These are phyloP conservation scores for Gilbertella persicaria DNA, from an alignment of 371 early-diverging fungal species.

Conservation along the genomic window DNA sequence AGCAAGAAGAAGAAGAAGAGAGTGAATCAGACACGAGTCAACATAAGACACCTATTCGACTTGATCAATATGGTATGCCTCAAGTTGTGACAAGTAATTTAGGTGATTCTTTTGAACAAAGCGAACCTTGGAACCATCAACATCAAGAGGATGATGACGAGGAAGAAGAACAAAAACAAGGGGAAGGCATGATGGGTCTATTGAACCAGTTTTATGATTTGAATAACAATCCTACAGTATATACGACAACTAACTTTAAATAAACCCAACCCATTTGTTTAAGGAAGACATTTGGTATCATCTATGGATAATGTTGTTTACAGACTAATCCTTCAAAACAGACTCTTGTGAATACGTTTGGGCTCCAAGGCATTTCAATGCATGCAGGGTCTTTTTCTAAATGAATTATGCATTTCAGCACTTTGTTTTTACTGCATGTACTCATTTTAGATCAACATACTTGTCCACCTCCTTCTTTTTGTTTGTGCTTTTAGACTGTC, in stretches of 20 bases:
- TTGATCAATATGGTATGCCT: constrained; percentile 41
- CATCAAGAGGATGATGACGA: constrained; percentile 25
- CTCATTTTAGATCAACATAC: too few species aligned
- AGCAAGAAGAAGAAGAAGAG: constrained; percentile 3
- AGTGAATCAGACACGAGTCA: not conserved
- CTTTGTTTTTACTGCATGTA: too few species aligned
- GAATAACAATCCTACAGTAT: constrained; percentile 44
- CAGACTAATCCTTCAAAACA: too few species aligned
- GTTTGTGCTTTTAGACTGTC: too few species aligned
- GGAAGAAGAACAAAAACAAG: constrained; percentile 32
- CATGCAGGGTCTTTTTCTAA: too few species aligned
- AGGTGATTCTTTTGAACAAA: constrained; percentile 37
- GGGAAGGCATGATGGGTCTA: constrained; percentile 52
- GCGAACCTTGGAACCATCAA: constrained; percentile 15
- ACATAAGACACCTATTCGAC: constrained; percentile 1
- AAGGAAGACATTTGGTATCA: too few species aligned
- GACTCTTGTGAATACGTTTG: too few species aligned
- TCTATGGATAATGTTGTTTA: too few species aligned
- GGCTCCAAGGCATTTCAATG: too few species aligned
- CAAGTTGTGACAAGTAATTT: constrained; percentile 35
- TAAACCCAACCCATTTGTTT: too few species aligned
- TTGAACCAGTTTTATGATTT: constrained; percentile 66
- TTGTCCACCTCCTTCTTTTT: too few species aligned
- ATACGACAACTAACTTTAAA: not conserved
- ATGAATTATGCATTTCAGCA: too few species aligned